These are phyloP conservation scores for Mortierella sp. DNA, from an alignment of 371 early-diverging fungal genomes.

Conservation along the genomic window DNA sequence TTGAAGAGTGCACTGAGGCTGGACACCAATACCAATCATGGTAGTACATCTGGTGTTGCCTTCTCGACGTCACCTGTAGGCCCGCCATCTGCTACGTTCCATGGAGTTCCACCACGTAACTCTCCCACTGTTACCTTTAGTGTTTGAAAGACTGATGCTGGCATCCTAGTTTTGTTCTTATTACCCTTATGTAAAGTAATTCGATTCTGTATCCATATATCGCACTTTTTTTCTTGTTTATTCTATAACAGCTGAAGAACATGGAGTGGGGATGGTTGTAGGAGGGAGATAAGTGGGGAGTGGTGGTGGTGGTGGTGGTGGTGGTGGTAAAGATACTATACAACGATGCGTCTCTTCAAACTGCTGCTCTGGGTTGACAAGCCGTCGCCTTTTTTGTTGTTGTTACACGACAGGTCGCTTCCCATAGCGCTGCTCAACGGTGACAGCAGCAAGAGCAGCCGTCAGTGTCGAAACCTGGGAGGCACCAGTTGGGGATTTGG, in stretches of 20 bases:
- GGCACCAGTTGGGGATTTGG: conserved; percentile 17
- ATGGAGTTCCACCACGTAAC: neutral
- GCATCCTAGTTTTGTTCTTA: neutral
- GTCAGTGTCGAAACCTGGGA: conserved; percentile 47
- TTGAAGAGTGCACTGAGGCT: conserved; percentile 10
- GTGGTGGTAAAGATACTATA: too few species aligned
- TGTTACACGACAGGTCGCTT: too few species aligned
- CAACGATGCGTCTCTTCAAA: too few species aligned
- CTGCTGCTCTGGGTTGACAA: too few species aligned
- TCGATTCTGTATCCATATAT: too few species aligned
- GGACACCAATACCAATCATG: neutral
- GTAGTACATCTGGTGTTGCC: neutral
- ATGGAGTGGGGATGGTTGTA: too few species aligned
- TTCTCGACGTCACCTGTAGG: neutral
- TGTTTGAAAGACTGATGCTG: conserved; percentile 1
- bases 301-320: too few species aligned
- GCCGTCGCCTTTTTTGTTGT: too few species aligned
- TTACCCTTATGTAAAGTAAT: too few species aligned
- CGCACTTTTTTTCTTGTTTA: too few species aligned
- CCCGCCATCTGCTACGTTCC: conserved; percentile 4
- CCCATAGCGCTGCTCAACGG: conserved; percentile 40
- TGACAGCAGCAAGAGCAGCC: conserved; percentile 47
- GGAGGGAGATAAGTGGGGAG: too few species aligned
- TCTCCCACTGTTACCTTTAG: conserved; percentile 39
- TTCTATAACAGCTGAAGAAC: too few species aligned